A percentile compares a stretch with the other conserved stretches of the same genome.
phyloP scores from a whole-genome alignment of 169 alveolate genomes.

The Plasmodium cynomolgi region DNA sequence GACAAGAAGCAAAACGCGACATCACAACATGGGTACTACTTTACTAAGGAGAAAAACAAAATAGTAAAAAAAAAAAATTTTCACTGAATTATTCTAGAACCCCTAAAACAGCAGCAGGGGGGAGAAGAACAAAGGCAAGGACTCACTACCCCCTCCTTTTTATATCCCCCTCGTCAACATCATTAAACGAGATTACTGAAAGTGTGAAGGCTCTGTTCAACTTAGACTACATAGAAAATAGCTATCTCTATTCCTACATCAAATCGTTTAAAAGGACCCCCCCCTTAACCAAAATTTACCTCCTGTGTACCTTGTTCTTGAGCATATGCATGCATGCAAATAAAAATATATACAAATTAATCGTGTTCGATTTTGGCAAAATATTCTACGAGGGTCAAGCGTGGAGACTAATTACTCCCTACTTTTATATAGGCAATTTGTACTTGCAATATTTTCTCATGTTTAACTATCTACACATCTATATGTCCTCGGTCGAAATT shows the following conservation, averaged over 20 bases:
- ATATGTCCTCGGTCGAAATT: conserved; percentile 84
- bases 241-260: conserved; percentile 30
- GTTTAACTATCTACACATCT: conserved; percentile 78
- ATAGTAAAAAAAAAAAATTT: conserved; percentile 52
- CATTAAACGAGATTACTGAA: conserved; percentile 57
- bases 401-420: conserved; percentile 84
- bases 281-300: conserved; percentile 65
- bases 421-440: conserved; percentile 81
- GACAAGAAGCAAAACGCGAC: not conserved
- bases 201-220: conserved; percentile 49
- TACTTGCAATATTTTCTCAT: conserved; percentile 81
- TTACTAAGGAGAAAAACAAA: conserved; percentile 23
- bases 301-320: conserved; percentile 26
- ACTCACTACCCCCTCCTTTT: not conserved
- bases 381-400: conserved; percentile 77
- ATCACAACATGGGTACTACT: conserved; percentile 9
- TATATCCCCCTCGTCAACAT: conserved; percentile 8
- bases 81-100: conserved; percentile 25
- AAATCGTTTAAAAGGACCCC: conserved; percentile 69
- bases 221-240: conserved; percentile 66
- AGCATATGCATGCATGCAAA: conserved; percentile 58
- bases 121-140: not conserved
- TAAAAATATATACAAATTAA: conserved; percentile 58
- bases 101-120: not conserved
- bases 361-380: conserved; percentile 75